Conservation (phyloP, 495 filamentous ascomycete genomes). For the Aspergillus affinis region DNA sequence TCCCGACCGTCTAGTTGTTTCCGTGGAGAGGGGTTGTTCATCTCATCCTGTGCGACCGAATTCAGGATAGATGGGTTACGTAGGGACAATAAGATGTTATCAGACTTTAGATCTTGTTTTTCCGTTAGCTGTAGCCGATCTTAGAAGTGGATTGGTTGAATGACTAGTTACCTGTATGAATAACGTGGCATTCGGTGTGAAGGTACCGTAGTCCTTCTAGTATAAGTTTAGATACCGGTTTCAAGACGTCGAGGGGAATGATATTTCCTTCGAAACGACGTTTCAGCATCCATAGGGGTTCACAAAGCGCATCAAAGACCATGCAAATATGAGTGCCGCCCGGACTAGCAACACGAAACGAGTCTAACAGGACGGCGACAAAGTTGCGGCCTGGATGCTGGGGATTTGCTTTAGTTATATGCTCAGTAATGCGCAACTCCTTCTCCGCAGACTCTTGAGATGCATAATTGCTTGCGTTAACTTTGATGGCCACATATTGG, state of each 20-base stretch:
- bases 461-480: constrained; percentile 23
- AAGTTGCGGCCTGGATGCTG: constrained; percentile 27
- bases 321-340: constrained; percentile 28
- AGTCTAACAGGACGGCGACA: constrained; percentile 30
- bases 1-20: constrained; percentile 30
- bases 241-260: constrained; percentile 27
- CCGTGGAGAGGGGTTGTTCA: constrained; percentile 28
- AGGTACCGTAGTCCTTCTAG: constrained; percentile 41
- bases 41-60: constrained; percentile 26
- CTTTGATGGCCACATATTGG: constrained; percentile 30
- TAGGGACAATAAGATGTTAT: constrained; percentile 41
- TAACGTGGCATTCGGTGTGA: constrained; percentile 36
- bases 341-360: constrained; percentile 27
- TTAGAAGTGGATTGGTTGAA: constrained; percentile 5
- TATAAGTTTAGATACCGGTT: constrained; percentile 28
- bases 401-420: constrained; percentile 22
- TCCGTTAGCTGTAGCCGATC: constrained; percentile 18
- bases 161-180: constrained; percentile 36
- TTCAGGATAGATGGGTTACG: constrained; percentile 36
- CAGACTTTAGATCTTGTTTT: constrained; percentile 40
- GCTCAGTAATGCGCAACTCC: constrained; percentile 27
- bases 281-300: constrained; percentile 32
- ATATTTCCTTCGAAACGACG: constrained; percentile 21
- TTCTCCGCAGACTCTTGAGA: constrained; percentile 23
- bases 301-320: constrained; percentile 33